Evolutionary conservation across 2,329 filamentous ascomycete species (phyloP).

Genomic region (Fonsecaea monophora): DNA sequence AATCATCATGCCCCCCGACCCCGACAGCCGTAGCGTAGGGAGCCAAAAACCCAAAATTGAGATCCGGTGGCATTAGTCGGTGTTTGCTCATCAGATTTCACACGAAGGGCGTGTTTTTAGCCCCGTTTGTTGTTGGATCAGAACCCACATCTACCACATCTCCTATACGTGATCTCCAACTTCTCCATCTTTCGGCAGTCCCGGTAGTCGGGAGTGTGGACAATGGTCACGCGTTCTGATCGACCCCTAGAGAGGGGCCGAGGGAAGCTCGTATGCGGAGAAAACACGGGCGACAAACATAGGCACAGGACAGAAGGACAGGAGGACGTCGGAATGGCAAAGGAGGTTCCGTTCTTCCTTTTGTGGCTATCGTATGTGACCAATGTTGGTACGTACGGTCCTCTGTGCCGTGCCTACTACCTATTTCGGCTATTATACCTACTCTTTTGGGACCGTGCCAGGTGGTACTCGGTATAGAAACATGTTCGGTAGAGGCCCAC

Average conservation of each 20-base stretch:
- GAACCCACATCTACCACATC: too few species aligned
- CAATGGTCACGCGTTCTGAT: neutral
- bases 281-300: neutral
- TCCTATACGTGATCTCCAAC: too few species aligned
- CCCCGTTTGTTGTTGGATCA: neutral
- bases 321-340: neutral
- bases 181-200: conserved; percentile 2
- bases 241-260: neutral
- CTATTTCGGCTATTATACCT: too few species aligned
- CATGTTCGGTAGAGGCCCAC: too few species aligned
- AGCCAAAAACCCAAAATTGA: neutral
- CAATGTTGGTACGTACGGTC: too few species aligned
- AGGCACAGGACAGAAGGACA: neutral
- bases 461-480: too few species aligned
- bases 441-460: too few species aligned
- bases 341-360: neutral
- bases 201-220: neutral
- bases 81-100: neutral
- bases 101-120: neutral
- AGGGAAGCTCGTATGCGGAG: neutral
- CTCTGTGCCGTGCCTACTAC: too few species aligned
- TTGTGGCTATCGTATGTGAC: neutral
- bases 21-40: neutral
- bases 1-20: neutral
- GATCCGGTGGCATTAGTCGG: neutral